Evolutionary conservation across 371 early-diverging fungal species (phyloP), one percentile per base, ranked within the genome.

Genomic region (Circinella minor): DNA sequence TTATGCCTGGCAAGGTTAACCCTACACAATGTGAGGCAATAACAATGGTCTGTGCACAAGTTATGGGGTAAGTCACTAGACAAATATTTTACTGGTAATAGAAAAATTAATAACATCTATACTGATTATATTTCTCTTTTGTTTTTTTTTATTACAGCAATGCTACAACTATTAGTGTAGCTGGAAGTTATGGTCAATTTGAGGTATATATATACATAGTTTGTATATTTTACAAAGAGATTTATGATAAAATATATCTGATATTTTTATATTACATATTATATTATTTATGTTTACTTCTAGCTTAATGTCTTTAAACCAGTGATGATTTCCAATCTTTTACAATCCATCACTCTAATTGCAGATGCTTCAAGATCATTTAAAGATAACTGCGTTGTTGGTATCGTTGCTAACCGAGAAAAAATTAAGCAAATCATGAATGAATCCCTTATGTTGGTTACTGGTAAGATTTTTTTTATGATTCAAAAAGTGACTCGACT

Each of bases 1-100:
- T 96, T 77, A 95, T 95, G 95, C 96, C 96, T 59, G 96, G 96
- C 70, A 95, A 96, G 83, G 94, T 95, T 57, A 95, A 95, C 77
- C 96, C 96, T 64, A 95, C 96, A 14, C 96, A 95, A 80, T 94
- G 94, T 81, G 95, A 95, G 81, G 93, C 96, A 43, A 88, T 95
- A 90, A 96, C 96, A 46, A 96, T 96, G 96, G 93, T 95, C 43
- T 95, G 95, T 75, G 88, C 95, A 34, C 96, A 96, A 71, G 93
- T 94, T 27, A 90, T 95, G 34, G 70, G 69, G 68, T 68, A 68
- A 51, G 68, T 17, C 1, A 55, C 15, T 27, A 2, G 27, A 27
- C 27, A 27, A 2, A 27, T 27, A 27, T 27, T 27, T 27, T 27
- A 27, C 27, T 27, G 27, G 1, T 27, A 27, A 27, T 2, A 27